Base-by-base conservation (phyloP, 257 asterid species). In the Solanum pinnatisectum region DNA sequence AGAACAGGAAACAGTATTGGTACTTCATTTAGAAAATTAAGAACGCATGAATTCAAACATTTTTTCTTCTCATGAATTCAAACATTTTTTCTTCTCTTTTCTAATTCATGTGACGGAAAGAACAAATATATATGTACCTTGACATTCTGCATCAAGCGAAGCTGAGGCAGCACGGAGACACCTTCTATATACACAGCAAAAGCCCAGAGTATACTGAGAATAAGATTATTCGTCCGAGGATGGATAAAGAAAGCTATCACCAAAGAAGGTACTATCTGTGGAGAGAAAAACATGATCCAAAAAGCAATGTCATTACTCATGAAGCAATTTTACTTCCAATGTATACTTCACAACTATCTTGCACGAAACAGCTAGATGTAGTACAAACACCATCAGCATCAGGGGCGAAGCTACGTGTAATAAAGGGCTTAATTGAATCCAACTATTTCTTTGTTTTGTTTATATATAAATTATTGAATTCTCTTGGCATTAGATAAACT, bases 121-220 rank as follows among this genome's bases (percentile, higher is more conserved):
- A 36, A 36, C 10, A 44, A 5, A 44, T 44, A 44, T 30, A 9
- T 81, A 59, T n/a, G 37, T 76, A 96, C 98, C 98, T 94, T 96
- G 9, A 95, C 91, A 83, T 96, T 95, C 93, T 96, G 99, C 93
- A 97, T 91, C 98, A 97, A 92, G 81, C 94, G 96, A 84, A 97
- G 98, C 63, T 96, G 99, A 87, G 98, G 98, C 90, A 95, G 89
- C 44, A 97, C 98, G 2, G 98, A 92, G 30, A 96, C 87, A 18
- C 98, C 90, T 90, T 97, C 98, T 91, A 94, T 67, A 93, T 97
- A 97, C 33, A 94, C 94, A 23, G 97, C 89, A 87, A 96, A 95
- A 1, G 98, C 98, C 99, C 99, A 97, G 37, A 93, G 89, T 63
- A 97, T 88, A 42, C 98, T 92, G 70, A 83, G 89, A 84, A 93